Base-by-base conservation (phyloP, 371 early-diverging fungal species). In the Syncephalis plumigaleata region DNA sequence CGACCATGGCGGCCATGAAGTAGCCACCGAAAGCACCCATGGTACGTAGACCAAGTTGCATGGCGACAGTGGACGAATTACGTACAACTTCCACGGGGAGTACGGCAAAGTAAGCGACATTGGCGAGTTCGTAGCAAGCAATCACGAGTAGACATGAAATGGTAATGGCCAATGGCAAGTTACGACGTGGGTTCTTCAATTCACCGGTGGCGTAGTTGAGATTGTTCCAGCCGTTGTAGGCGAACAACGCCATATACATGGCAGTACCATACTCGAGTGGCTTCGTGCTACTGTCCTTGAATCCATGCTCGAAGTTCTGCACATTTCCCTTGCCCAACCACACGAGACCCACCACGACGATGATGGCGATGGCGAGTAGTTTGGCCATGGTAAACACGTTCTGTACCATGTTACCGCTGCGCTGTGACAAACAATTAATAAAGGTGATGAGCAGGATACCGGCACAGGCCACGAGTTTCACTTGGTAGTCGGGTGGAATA, bases 171-270 rank as follows among this genome's bases (percentile, higher is more conserved):
- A 31, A 31, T 2, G 91, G 91, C 27, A 93, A 65, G 55, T 88
- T 84, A 25, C 70, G 67, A 9, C 73, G 71, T 5, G 92, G 88
- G 46, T 85, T 69, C 52, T 82, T 81, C 67, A 93, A 83, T 67
- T 93, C 94, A 22, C 87, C 86, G n/a, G 86, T 75, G 20, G 87
- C 84, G 50, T 84, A 80, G 49, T 88, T 90, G 9, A 93, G 63
- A 52, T 85, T 90, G 48, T 84, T 85, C 86, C 83, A 83, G 2
- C 92, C 92, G 55, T 89, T 90, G 55, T 87, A 91, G 0, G 91
- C 89, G 87, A 90, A 93, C n/a, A 93, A 64, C 22, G 78, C 79
- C 15, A 77, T 73, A 60, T 81, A 83, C 16, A 85, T 11, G 88
- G 91, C 40, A 82, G 45, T 3, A 89, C 77, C 57, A 81, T 81